Base-by-base conservation (phyloP, 768 basidiomycete genomes). In the Auricularia sp. region DNA sequence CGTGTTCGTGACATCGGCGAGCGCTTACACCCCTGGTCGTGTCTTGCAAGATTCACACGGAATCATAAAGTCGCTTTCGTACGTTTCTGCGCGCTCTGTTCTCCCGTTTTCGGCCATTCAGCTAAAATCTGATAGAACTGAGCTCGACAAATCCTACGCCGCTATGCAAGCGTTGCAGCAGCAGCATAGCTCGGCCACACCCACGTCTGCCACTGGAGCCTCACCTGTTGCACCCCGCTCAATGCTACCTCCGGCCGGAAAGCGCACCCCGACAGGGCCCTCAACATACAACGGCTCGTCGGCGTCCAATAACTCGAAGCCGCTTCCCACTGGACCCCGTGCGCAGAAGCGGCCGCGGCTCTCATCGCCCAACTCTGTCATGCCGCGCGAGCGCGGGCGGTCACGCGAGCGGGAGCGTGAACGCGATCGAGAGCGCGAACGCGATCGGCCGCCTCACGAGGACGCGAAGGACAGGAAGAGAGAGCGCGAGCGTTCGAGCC, bases 301-400 rank as follows among this genome's bases (percentile, higher is more conserved):
- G 39, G 39, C 39, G 10, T 10, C n/a, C 11, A n/a, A 36, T 16
- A 68, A 69, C 67, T 66, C 70, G 14, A 89, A 85, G 72, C 79
- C 77, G 3, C 87, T 83, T 6, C 91, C 91, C 0, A 93, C 90
- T 0, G 91, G 85, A 11, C 91, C 91, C 2, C 83, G 91, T 64
- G 87, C 88, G 33, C 80, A 89, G 74, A 93, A 93, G 79, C 89
- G 88, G 70, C 85, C 84, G 16, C 86, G 91, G 11, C 75, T 91
- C 4, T 85, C 88, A 13, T 88, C 89, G 18, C 75, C 77, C 47
- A 74, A 65, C 21, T 67, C 67, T 16, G 72, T 73, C 6, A 74
- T 76, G 35, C 74, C 75, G 3, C 58, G 68, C 4, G 68, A 68
- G 56, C 66, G 65, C 16, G 42, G 65, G 24, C 65, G 67, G n/a